Evolutionary conservation across 257 asterid species (phyloP).

Genomic region (Nemophila menziesii): DNA sequence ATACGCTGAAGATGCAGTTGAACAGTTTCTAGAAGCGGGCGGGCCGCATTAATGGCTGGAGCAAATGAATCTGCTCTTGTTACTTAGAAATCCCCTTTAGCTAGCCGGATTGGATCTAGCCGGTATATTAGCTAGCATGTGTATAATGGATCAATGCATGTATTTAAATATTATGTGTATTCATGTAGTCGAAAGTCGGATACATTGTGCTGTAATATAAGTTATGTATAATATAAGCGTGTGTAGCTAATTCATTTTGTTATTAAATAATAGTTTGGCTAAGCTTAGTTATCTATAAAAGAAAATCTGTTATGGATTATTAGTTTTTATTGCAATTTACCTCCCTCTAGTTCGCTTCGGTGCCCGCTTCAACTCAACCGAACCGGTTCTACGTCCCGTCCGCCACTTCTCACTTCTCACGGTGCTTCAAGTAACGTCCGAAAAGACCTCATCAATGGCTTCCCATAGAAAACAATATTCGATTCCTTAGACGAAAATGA

Average conservation of each 20-base stretch:
- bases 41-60: slow-evolving; percentile 77
- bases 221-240: too few species aligned
- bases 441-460: slow-evolving; percentile 31
- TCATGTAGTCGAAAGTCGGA: too few species aligned
- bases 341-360: slow-evolving; percentile 70
- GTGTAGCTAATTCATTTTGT: too few species aligned
- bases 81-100: slow-evolving; percentile 67
- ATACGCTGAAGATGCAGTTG: slow-evolving; percentile 78
- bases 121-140: too few species aligned
- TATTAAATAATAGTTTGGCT: too few species aligned
- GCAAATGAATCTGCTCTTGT: slow-evolving; percentile 81
- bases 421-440: slow-evolving; percentile 39
- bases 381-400: slow-evolving; percentile 60
- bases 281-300: too few species aligned
- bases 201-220: too few species aligned
- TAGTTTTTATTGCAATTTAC: too few species aligned
- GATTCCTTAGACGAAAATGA: slow-evolving; percentile 55
- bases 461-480: slow-evolving; percentile 65
- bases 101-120: too few species aligned
- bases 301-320: too few species aligned
- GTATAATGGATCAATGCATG: too few species aligned
- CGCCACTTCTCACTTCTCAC: slow-evolving; percentile 56
- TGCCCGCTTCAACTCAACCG: slow-evolving; percentile 76
- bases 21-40: slow-evolving; percentile 88
- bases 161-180: too few species aligned